These are phyloP conservation scores for Hygrophorus pudorinus DNA, from an alignment of 768 basidiomycete genomes.

Conservation along the genomic window DNA sequence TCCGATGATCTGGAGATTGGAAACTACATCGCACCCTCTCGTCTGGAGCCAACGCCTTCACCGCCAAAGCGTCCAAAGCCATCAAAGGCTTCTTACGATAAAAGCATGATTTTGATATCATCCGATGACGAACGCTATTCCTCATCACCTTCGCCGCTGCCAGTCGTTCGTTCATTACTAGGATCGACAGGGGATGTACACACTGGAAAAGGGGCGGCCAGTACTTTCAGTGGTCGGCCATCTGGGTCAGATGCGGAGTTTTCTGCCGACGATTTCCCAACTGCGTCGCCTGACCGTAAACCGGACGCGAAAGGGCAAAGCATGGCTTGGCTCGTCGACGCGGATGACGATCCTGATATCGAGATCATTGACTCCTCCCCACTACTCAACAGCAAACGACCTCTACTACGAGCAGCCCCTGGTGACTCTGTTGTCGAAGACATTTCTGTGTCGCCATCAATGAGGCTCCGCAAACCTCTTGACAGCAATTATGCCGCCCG, in stretches of 20 bases:
- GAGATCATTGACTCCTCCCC: constrained; percentile 47
- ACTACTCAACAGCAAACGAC: constrained; percentile 7
- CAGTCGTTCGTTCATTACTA: constrained; percentile 1
- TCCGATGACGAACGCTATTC: constrained; percentile 4
- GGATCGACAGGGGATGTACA: not conserved
- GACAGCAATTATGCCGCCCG: too few species aligned
- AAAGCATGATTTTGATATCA: constrained; percentile 10
- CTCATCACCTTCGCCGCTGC: constrained; percentile 6
- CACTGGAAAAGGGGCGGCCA: not conserved
- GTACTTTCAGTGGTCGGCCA: too few species aligned
- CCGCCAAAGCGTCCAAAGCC: not conserved
- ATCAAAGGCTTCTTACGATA: not conserved
- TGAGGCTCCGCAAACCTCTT: too few species aligned
- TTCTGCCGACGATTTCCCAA: too few species aligned
- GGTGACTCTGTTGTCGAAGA: too few species aligned
- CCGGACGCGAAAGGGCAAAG: constrained; percentile 23
- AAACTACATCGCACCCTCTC: constrained; percentile 21
- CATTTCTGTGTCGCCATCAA: too few species aligned
- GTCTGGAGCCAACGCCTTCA: not conserved
- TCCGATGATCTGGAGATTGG: constrained; percentile 49
- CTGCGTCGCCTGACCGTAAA: constrained; percentile 1
- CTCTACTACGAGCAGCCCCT: too few species aligned
- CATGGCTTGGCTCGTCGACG: constrained; percentile 58
- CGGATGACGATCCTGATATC: constrained; percentile 50
- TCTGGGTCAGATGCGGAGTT: too few species aligned